Percentiles rank a stretch among this genome's conserved stretches.
Evolutionary conservation across 176 grass and related monocot genomes (phyloP).

Genomic region (Oryza officinalis): DNA sequence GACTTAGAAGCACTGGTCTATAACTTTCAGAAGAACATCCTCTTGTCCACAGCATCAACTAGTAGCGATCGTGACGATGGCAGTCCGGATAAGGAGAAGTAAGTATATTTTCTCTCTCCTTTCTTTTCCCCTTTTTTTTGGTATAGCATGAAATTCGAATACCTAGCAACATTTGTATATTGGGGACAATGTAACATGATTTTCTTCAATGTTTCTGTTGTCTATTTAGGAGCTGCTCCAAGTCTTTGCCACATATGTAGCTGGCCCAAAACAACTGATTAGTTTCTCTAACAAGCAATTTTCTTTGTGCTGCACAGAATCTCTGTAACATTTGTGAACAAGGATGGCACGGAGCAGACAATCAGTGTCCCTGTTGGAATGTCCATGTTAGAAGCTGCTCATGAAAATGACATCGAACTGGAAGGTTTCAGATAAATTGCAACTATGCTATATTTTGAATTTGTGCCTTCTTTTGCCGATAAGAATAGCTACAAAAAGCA

Average conservation of each 20-base stretch:
- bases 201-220: not conserved
- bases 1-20: not conserved
- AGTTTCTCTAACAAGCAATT: constrained; percentile 19
- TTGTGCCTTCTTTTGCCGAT: not conserved
- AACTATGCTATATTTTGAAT: not conserved
- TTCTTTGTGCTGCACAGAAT: constrained; percentile 50
- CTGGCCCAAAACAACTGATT: not conserved
- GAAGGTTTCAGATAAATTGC: constrained; percentile 64
- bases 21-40: constrained; percentile 44
- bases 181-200: not conserved
- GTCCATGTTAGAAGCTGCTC: constrained; percentile 94
- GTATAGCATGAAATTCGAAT: not conserved
- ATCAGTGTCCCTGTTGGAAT: constrained; percentile 92
- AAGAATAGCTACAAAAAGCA: not conserved
- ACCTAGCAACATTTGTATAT: not conserved
- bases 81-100: constrained; percentile 50
- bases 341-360: constrained; percentile 64
- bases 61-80: constrained; percentile 21
- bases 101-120: not conserved
- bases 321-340: constrained; percentile 87
- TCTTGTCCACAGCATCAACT: constrained; percentile 51
- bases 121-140: not conserved
- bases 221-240: not conserved
- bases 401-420: constrained; percentile 98
- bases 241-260: not conserved